Base-by-base conservation (phyloP, 2,329 filamentous ascomycete species). In the Pezicula rhizophila region DNA sequence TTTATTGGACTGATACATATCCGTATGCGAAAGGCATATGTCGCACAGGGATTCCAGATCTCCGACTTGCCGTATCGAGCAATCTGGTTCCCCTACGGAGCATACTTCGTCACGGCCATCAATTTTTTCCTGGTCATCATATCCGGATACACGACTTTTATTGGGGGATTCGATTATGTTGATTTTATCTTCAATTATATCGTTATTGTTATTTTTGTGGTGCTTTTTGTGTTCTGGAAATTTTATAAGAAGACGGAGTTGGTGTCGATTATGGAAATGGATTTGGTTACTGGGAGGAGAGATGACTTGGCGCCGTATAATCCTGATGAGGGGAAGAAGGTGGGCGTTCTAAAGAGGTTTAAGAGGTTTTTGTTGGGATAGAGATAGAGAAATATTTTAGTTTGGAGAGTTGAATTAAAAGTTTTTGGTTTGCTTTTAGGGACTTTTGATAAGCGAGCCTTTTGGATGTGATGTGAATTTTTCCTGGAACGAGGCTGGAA, bases 101-200 rank as follows among this genome's bases (percentile, higher is more conserved):
- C 76, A 1, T 77, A 72, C 52, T 67, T 74, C 25, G 73, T 71
- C 5, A 64, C 78, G 3, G 56, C 60, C 28, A 66, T 71, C 26
- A 76, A 77, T 45, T 60, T 75, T 15, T 70, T 72, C 48, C 66
- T 79, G 4, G 67, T 77, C 2, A 70, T 77, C 45, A 70, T 73
- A 39, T 75, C 77, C 52, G 77, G 76, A 10, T 79, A 78, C 62
- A 72, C 71, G 6, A 74, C 73, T 3, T 75, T 70, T 46, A 54
- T 79, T 46, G 68, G 68, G 38, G 74, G 73, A 0, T 80, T 76
- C 54, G 69, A 69, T 31, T 67, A 70, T 0, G 71, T 71, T 2
- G 68, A 66, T 8, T 79, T 80, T 55, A 73, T 80, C 26, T 70
- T 77, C 44, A 76, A 74, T 52, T 80, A 80, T 56, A 75, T 78